Percentiles rank a stretch among this genome's conserved stretches.
These are phyloP conservation scores for Debaryomycetaceae sp. DNA, from an alignment of 1,139 yeast genomes.

Conservation along the genomic window DNA sequence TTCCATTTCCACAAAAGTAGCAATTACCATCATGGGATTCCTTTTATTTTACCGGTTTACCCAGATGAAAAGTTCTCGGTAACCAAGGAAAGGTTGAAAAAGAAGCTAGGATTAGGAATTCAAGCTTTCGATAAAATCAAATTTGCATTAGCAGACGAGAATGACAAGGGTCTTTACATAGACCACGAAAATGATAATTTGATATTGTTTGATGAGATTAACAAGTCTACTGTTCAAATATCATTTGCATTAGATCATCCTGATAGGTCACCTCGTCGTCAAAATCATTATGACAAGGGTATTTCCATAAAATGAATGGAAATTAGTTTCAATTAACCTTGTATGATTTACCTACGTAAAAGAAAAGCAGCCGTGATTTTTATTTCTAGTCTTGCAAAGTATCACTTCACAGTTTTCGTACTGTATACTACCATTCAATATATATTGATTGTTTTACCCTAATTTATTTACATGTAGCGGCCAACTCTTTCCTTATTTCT, in stretches of 20 bases:
- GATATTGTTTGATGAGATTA: conserved; percentile 54
- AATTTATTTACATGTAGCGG: background rate
- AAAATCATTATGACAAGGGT: conserved; percentile 53
- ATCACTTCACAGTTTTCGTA: background rate
- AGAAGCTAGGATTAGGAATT: conserved; percentile 67
- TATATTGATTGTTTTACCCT: background rate
- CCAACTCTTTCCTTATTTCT: conserved; percentile 27
- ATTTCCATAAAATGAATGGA: conserved; percentile 44
- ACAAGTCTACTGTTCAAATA: conserved; percentile 37
- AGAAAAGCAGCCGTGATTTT: too few relatives aligned
- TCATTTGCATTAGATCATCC: conserved; percentile 82
- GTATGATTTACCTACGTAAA: too few relatives aligned
- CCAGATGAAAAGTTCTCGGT: conserved; percentile 62
- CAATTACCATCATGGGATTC: conserved; percentile 76
- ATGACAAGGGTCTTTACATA: conserved; percentile 44
- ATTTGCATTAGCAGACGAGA: conserved; percentile 52
- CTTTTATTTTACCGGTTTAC: conserved; percentile 70
- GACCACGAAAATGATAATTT: conserved; percentile 52
- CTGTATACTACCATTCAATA: background rate
- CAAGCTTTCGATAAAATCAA: conserved; percentile 75
- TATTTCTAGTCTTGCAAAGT: background rate
- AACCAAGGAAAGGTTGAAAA: conserved; percentile 69
- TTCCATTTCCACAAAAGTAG: conserved; percentile 78
- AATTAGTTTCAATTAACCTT: background rate
- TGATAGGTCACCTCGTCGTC: conserved; percentile 58